Evolutionary conservation across 2,329 filamentous ascomycete species (phyloP), one percentile per base, ranked within the genome.

Genomic region (Aspergillus tanneri): DNA sequence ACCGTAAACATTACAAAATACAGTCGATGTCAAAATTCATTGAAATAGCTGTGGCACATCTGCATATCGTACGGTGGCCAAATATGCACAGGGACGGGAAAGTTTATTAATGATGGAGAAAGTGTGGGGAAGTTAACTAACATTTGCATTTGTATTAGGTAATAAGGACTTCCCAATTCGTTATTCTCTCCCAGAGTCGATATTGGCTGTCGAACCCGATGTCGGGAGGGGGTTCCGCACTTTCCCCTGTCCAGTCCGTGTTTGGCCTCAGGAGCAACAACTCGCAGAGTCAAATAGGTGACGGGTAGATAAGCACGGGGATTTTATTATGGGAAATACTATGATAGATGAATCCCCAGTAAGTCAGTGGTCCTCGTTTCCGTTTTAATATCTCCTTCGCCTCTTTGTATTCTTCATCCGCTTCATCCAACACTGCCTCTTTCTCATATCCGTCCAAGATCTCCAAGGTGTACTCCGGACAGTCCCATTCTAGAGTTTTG

Each of bases 381-480:
- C 23, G 22, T 24, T 47, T 52, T 23, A 61, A 30, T 11, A 44
- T 45, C 28, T 53, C 35, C 34, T 45, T 55, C 7, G 42, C 53
- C 30, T 56, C 53, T 11, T 22, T 35, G 34, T 56, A 60, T 27
- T 61, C 49, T 12, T 42, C 38, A 22, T 58, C 53, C 4, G 52
- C 49, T 4, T 53, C 43, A 11, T 57, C 57, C 1, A 61, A 18
- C 23, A 57, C 45, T 6, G 43, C 53, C 18, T 57, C 55, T 14
- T 43, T 25, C 24, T 58, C 52, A n/a, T 49, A 50, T 5, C 32
- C 37, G 14, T 59, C 54, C 2, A 60, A 24, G 5, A 61, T 48
- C 7, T 62, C 57, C 11, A 61, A 25, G 32, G 60, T 55, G 39
- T 60, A 61, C 10, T 59, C 55, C 44, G 60, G 57, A 42, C 52